A percentile compares a stretch with the other conserved stretches of the same genome.
Conservation (phyloP, 2,329 filamentous ascomycete species). For the Aspergillus oerlinghausenensis region DNA sequence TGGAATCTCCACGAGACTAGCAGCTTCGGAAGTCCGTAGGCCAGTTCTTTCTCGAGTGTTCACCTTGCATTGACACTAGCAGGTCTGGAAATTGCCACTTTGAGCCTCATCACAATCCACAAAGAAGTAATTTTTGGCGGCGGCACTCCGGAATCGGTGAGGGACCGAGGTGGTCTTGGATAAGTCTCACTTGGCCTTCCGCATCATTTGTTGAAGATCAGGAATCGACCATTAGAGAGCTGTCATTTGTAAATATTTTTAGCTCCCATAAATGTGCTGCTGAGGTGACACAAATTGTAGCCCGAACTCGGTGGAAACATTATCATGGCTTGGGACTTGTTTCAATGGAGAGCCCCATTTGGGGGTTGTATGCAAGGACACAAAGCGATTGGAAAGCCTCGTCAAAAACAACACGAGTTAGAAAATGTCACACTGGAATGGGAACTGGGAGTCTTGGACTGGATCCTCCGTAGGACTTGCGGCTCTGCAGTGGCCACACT, state of each 20-base stretch:
- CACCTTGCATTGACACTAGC: no score
- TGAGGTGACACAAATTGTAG: background rate
- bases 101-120: background rate
- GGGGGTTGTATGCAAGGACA: background rate
- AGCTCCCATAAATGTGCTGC: background rate
- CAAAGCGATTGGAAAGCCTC: background rate
- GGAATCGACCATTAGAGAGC: background rate
- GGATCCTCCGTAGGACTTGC: background rate
- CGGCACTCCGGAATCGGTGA: background rate
- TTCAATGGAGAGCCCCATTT: background rate
- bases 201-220: background rate
- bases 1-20: background rate
- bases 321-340: background rate
- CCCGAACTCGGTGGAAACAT: background rate
- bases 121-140: no score
- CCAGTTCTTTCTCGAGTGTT: no score
- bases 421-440: background rate
- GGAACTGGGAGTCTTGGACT: background rate
- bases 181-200: background rate
- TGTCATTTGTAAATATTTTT: background rate
- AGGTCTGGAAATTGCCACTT: background rate
- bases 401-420: background rate
- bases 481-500: background rate
- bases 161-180: background rate
- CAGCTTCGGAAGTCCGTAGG: background rate